phyloP scores from a whole-genome alignment of 2,329 filamentous ascomycete species.

The Diplocarpon mali region DNA sequence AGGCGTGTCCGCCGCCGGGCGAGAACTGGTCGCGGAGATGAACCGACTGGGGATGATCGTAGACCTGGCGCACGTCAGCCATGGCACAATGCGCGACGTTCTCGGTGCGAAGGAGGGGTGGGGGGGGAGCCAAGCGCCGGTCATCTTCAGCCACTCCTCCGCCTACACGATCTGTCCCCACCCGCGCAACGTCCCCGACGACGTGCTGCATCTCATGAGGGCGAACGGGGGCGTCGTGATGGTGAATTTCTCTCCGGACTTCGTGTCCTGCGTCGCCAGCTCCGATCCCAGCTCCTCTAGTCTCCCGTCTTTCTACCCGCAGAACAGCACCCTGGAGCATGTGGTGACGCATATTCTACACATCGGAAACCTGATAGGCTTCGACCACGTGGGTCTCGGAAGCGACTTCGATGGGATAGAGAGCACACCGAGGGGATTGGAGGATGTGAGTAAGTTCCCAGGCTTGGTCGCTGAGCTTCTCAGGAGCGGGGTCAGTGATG shows the following conservation, averaged over 20 bases:
- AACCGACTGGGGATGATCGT: constrained; percentile 93
- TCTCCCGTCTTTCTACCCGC: constrained; percentile 54
- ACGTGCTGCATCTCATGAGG: constrained; percentile 68
- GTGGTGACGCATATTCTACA: constrained; percentile 73
- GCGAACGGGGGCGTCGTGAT: constrained; percentile 67
- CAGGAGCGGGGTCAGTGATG: constrained; percentile 59
- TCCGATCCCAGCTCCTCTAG: constrained; percentile 44
- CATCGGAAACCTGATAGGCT: constrained; percentile 75
- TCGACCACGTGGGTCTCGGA: constrained; percentile 76
- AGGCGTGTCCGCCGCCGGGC: constrained; percentile 63
- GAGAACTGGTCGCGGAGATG: constrained; percentile 70
- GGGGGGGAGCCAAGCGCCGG: constrained; percentile 64
- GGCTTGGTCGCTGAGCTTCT: constrained; percentile 67
- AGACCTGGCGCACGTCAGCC: constrained; percentile 68
- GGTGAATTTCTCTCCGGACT: constrained; percentile 80
- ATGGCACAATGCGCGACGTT: constrained; percentile 77
- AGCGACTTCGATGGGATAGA: constrained; percentile 80
- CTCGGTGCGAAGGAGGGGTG: too few species aligned
- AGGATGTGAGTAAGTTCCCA: constrained; percentile 78
- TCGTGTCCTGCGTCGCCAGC: constrained; percentile 57
- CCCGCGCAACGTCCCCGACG: constrained; percentile 80
- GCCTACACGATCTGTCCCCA: constrained; percentile 74
- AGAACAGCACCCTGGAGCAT: constrained; percentile 62
- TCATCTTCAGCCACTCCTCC: constrained; percentile 85
- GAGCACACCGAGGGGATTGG: constrained; percentile 58